These are phyloP conservation scores for Fusarium sp. DNA, from an alignment of 2,329 filamentous ascomycete species.

Conservation along the genomic window DNA sequence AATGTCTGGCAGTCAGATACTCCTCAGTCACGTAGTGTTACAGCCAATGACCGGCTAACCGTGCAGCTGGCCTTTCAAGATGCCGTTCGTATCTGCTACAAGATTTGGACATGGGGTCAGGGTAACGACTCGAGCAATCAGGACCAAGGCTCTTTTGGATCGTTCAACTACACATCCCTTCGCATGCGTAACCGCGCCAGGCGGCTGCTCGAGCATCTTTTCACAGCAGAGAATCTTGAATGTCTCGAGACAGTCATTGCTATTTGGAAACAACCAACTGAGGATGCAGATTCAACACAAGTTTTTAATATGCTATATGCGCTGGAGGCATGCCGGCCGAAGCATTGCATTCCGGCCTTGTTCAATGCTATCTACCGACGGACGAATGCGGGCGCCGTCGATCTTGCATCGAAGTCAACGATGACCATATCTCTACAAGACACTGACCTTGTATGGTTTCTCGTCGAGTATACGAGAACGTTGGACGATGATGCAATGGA, in stretches of 20 bases:
- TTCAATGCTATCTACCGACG: constrained; percentile 97
- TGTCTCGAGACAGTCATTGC: constrained; percentile 91
- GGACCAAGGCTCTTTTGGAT: constrained; percentile 76
- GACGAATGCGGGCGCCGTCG: constrained; percentile 83
- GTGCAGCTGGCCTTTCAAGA: constrained; percentile 98
- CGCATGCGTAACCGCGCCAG: constrained; percentile 90
- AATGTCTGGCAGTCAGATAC: constrained; percentile 85
- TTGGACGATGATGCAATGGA: constrained; percentile 98
- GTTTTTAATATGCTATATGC: constrained; percentile 90
- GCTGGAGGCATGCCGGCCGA: constrained; percentile 88
- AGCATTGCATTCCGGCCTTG: constrained; percentile 89
- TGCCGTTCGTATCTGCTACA: constrained; percentile 89
- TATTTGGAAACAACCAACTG: constrained; percentile 72
- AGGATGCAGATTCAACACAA: constrained; percentile 62
- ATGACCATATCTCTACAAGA: constrained; percentile 87
- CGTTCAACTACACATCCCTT: constrained; percentile 89
- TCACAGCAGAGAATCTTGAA: constrained; percentile 89
- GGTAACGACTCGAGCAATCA: constrained; percentile 65
- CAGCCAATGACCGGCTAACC: constrained; percentile 92
- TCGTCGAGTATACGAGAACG: constrained; percentile 88
- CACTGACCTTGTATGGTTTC: constrained; percentile 83
- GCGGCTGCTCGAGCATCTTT: constrained; percentile 89
- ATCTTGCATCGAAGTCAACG: constrained; percentile 83
- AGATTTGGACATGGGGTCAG: constrained; percentile 93
- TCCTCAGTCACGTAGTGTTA: constrained; percentile 78